phyloP scores from a whole-genome alignment of 345 rosid genomes.

The Linum trigynum region DNA sequence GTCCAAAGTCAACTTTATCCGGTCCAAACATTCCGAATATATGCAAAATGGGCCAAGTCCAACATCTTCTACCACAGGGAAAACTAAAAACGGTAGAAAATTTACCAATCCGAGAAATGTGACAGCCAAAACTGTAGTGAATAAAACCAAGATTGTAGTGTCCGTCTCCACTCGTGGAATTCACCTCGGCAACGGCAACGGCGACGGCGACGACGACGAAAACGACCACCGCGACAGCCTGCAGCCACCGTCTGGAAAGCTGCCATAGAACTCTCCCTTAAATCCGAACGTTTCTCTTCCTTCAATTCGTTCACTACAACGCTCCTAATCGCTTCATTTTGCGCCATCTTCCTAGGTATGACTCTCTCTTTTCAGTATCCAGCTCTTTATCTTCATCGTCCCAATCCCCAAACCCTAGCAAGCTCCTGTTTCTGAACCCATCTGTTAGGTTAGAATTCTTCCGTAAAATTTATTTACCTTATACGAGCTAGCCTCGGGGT shows the following conservation, averaged over 20 bases:
- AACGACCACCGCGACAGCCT: background rate
- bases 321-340: background rate
- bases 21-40: too few species aligned
- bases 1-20: too few species aligned
- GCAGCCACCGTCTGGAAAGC: background rate
- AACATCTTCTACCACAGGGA: too few species aligned
- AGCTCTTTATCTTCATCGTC: background rate
- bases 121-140: background rate
- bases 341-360: background rate
- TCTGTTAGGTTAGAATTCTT: background rate
- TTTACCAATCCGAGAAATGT: background rate
- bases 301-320: background rate
- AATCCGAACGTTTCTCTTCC: background rate
- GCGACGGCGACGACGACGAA: background rate
- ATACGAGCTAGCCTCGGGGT: background rate
- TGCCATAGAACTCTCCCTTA: background rate
- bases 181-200: background rate
- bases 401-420: background rate
- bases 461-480: background rate
- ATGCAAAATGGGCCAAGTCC: too few species aligned
- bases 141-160: too few species aligned
- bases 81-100: too few species aligned
- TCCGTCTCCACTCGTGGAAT: background rate
- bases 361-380: background rate
- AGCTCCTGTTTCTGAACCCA: background rate